Evolutionary conservation across 768 basidiomycete species (phyloP), one percentile per base, ranked within the genome.

Genomic region (Fistulinella prunicolor): DNA sequence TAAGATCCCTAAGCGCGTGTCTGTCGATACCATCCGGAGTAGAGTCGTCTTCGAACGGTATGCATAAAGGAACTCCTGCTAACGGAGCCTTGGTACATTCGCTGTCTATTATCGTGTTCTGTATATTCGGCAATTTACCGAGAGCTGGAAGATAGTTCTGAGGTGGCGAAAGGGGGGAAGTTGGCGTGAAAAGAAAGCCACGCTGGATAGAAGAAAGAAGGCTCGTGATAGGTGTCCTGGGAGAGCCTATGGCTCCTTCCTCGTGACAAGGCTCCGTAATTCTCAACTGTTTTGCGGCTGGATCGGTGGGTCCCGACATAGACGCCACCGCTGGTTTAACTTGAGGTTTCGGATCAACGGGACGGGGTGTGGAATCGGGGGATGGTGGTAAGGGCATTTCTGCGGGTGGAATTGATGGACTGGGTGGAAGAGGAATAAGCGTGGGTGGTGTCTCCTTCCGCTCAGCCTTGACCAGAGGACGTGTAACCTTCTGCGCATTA

Each of bases 181-280:
- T 72, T 14, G 83, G 84, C 4, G 83, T 81, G 54, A 80, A 75
- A n/a, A 82, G 63, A 63, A 87, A 87, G 26, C 84, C 85, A 14
- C 74, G 77, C 53, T 86, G 77, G 46, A 87, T 87, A 3, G 83
- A 67, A 14, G 73, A 70, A 38, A 83, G 66, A 24, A 87, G 73
- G 9, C 78, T 70, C 7, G 85, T 85, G 40, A 87, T 87, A 2
- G 85, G 85, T 24, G 85, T 86, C 51, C 73, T 79, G 4, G 66
- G 65, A 23, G 50, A 28, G 12, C 28, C 44, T 0, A 35, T 37
- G n/a, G 45, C 40, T 17, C 42, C 37, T 7, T 44, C 45, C 14
- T 38, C 47, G 12, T 47, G 46, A 37, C 38, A 45, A 37, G 30
- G n/a, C 6, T 42, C 53, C 19, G 10, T 38, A 23, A 50, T 13